These are phyloP conservation scores for Letharia lupina DNA, from an alignment of 495 filamentous ascomycete genomes.

Conservation along the genomic window DNA sequence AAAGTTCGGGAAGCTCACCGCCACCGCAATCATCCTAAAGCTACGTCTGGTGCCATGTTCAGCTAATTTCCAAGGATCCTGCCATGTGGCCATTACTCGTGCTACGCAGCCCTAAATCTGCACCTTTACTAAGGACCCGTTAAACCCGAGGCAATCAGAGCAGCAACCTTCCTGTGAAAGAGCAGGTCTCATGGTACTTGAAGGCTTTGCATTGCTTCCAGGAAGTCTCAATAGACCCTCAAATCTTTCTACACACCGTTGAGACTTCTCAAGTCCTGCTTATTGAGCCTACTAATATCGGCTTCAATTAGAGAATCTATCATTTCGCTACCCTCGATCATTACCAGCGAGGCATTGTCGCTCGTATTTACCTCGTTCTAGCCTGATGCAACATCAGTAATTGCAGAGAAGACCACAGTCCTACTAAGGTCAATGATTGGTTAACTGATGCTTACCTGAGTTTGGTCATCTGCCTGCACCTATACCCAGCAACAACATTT, in stretches of 20 bases:
- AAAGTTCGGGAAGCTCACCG: constrained; percentile 5
- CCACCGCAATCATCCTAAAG: neutral
- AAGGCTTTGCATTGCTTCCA: neutral
- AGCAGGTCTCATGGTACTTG: neutral
- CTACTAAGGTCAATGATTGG: neutral
- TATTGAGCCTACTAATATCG: neutral
- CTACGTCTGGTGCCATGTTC: neutral
- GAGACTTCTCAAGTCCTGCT: neutral
- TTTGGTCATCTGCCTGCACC: neutral
- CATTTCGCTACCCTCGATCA: neutral
- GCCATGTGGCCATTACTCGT: neutral
- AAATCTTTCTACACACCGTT: neutral
- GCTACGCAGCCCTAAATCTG: constrained; percentile 1
- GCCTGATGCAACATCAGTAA: neutral
- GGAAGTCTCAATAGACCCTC: neutral
- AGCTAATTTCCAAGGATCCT: neutral
- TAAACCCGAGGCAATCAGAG: neutral
- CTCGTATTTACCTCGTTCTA: neutral
- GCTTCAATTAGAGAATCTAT: neutral
- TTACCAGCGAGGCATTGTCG: neutral
- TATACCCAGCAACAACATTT: neutral
- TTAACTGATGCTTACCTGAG: neutral
- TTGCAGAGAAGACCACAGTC: neutral
- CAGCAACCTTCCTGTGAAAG: neutral
- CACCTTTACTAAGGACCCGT: neutral